Base-by-base conservation (phyloP, 495 filamentous ascomycete species). In the Talaromyces thailandensis region DNA sequence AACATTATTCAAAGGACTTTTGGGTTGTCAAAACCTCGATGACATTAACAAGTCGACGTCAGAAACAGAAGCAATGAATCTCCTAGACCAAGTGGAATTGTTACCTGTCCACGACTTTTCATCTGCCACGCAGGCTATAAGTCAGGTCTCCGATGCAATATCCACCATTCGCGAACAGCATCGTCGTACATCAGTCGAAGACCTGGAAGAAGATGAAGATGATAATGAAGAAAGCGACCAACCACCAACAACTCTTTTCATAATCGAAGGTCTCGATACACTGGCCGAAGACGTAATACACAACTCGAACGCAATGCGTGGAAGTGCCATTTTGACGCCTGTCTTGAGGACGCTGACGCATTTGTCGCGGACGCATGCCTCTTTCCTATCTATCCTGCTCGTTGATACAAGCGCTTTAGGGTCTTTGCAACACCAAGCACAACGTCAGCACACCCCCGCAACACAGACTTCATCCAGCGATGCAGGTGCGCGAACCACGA, bases 1-100 rank as follows among this genome's bases (percentile, higher is more conserved):
- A 69, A 84, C 79, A 12, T 73, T 96, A 57, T 80, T 91, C 43
- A 62, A 67, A 6, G 69, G 66, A 3, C 63, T 79, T 18, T 66
- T 73, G 53, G 62, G 53, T 24, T 21, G 3, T 23, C 43, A 31
- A 29, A 8, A 0, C 7, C 16, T 1, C 23, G 58, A 6, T 43
- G 61, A 8, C 61, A 66, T 4, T 65, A 60, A 4, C 26, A 62
- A n/a, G 25, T 3, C 25, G 21, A 66, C 76, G 1, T 69, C 72
- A 5, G 69, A 64, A 26, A 64, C 66, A 14, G 67, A 75, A 25
- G 76, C 77, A 62, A 70, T 80, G 45, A 55, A 64, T 31, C 64
- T 53, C 18, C 70, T 80, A 2, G 74, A 78, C 61, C 64, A 67
- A 6, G 77, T 80, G 28, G 71, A 76, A 53, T 52, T 80, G 3